phyloP scores from a whole-genome alignment of 176 grass and related monocot genomes.

The Oryza rufipogon region DNA sequence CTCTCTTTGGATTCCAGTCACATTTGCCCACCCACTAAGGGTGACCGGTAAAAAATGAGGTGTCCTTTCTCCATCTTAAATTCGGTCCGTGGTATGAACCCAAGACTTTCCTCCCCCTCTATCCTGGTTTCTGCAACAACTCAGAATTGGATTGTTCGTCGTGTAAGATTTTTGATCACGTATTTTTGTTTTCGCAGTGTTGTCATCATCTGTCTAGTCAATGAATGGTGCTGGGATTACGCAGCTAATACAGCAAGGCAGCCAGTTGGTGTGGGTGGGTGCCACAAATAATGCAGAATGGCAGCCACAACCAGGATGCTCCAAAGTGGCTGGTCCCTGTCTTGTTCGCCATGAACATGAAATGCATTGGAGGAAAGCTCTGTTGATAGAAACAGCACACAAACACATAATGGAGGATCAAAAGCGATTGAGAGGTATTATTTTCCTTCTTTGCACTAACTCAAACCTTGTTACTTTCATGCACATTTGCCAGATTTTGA shows the following conservation, averaged over 20 bases:
- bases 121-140: background rate
- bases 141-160: background rate
- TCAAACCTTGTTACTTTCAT: constrained; percentile 28
- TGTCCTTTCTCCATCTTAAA: background rate
- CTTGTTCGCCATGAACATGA: constrained; percentile 18
- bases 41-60: constrained; percentile 1
- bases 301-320: background rate
- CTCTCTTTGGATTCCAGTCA: constrained; percentile 4
- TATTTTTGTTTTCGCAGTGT: background rate
- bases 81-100: background rate
- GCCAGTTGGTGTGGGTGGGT: constrained; percentile 12
- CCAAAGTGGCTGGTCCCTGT: constrained; percentile 29
- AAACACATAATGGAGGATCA: background rate
- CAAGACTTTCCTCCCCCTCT: background rate
- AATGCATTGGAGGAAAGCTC: background rate
- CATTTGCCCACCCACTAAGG: background rate
- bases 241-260: background rate
- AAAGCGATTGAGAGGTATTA: background rate
- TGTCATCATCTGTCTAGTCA: background rate
- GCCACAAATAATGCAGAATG: constrained; percentile 43
- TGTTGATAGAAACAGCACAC: background rate
- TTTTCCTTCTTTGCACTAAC: background rate
- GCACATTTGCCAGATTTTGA: background rate
- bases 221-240: background rate
- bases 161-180: background rate